A percentile compares a stretch with the other conserved stretches of the same genome.
Conservation (phyloP, 176 grass and related monocot species). For the Dendrocalamus sinicus region DNA sequence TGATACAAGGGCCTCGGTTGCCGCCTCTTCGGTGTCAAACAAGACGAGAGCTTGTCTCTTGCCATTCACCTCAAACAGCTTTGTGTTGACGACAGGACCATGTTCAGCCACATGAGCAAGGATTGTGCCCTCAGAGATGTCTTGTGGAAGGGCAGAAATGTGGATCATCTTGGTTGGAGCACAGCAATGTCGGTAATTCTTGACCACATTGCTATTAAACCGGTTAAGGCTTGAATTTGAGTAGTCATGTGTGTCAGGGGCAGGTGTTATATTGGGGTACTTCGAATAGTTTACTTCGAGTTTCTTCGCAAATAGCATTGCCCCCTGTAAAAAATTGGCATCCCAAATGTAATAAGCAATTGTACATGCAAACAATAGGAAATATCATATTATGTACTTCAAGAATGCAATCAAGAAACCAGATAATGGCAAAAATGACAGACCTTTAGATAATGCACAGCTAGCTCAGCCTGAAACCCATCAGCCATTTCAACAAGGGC, state of each 20-base stretch:
- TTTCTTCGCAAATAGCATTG: constrained; percentile 76
- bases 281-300: constrained; percentile 92
- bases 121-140: constrained; percentile 68
- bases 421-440: not conserved
- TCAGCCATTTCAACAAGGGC: constrained; percentile 96
- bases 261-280: constrained; percentile 71
- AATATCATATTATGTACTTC: constrained; percentile 5
- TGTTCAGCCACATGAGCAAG: constrained; percentile 70
- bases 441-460: constrained; percentile 90
- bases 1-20: constrained; percentile 75
- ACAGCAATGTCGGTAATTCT: constrained; percentile 92
- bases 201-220: constrained; percentile 80
- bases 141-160: constrained; percentile 84
- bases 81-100: constrained; percentile 70
- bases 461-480: constrained; percentile 95
- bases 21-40: constrained; percentile 79
- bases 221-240: constrained; percentile 77
- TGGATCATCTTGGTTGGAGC: constrained; percentile 95
- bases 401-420: constrained; percentile 26
- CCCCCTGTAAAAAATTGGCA: constrained; percentile 49
- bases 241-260: constrained; percentile 76
- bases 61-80: constrained; percentile 89
- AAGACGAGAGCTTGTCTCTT: constrained; percentile 78
- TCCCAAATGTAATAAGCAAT: not conserved
- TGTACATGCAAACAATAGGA: not conserved